A percentile compares a stretch with the other conserved stretches of the same genome.
Conservation (phyloP, 345 rosid species). For the Rhodamnia argentea region DNA sequence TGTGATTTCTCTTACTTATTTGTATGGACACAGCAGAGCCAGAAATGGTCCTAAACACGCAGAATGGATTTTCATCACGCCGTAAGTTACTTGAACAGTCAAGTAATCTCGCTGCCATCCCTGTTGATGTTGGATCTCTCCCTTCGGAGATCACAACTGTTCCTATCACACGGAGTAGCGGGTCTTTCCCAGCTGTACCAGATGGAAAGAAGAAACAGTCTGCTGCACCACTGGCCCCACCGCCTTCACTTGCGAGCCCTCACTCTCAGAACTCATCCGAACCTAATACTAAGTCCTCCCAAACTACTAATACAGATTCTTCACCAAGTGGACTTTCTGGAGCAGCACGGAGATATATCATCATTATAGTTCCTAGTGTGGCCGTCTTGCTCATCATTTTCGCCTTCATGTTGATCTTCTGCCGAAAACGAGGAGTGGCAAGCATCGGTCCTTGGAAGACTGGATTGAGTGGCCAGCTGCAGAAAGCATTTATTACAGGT, state of each 20-base stretch:
- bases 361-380: slow-evolving; percentile 21
- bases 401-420: slow-evolving; percentile 19
- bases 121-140: slow-evolving; percentile 19
- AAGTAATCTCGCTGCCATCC: slow-evolving; percentile 52
- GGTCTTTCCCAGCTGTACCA: slow-evolving; percentile 71
- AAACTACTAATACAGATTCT: background rate
- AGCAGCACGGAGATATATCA: background rate
- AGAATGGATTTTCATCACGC: slow-evolving; percentile 28
- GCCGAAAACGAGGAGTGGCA: slow-evolving; percentile 39
- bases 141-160: slow-evolving; percentile 25
- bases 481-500: slow-evolving; percentile 90
- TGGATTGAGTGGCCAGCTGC: slow-evolving; percentile 92
- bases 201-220: slow-evolving; percentile 20
- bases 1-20: background rate
- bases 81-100: slow-evolving; percentile 59
- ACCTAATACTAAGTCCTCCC: background rate
- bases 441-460: slow-evolving; percentile 87
- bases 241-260: background rate
- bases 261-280: background rate
- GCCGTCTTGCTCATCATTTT: slow-evolving; percentile 19
- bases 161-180: slow-evolving; percentile 66
- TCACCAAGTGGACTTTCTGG: background rate
- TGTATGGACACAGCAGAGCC: slow-evolving; percentile 19
- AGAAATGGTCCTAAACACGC: slow-evolving; percentile 8
- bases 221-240: slow-evolving; percentile 14